Percentiles rank a stretch among this genome's conserved stretches.
Conservation (phyloP, 2,329 filamentous ascomycete species). For the Dactylellina haptotyla region DNA sequence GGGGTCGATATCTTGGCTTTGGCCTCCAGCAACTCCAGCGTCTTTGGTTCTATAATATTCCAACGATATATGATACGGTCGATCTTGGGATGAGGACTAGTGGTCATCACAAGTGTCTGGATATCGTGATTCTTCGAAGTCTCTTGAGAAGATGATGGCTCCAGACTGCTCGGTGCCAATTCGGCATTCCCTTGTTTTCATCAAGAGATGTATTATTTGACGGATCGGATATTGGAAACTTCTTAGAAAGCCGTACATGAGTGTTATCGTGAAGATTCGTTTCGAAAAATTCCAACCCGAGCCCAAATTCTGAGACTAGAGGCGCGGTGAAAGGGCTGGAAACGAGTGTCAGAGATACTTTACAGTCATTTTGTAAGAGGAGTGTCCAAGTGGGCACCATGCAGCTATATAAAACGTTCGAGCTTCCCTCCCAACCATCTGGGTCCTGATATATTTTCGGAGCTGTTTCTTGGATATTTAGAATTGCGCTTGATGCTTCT, state of each 20-base stretch:
- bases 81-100: neutral
- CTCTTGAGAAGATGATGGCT: neutral
- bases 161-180: neutral
- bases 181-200: neutral
- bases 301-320: neutral
- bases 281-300: conserved; percentile 10
- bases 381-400: conserved; percentile 53
- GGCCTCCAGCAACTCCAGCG: neutral
- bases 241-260: conserved; percentile 14
- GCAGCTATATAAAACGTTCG: conserved; percentile 48
- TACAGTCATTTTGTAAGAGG: conserved; percentile 21
- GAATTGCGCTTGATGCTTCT: neutral
- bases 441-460: conserved; percentile 30
- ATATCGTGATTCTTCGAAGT: neutral
- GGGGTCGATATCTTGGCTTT: neutral
- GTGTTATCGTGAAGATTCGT: neutral
- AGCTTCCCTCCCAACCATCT: conserved; percentile 52
- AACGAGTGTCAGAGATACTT: no score
- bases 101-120: neutral
- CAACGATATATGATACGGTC: neutral
- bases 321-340: neutral
- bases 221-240: neutral
- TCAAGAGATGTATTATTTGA: neutral
- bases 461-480: neutral
- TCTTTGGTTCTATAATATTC: neutral